A percentile compares a stretch with the other conserved stretches of the same genome.
Conservation (phyloP, 106 monocot species). For the Triglochin maritima region DNA sequence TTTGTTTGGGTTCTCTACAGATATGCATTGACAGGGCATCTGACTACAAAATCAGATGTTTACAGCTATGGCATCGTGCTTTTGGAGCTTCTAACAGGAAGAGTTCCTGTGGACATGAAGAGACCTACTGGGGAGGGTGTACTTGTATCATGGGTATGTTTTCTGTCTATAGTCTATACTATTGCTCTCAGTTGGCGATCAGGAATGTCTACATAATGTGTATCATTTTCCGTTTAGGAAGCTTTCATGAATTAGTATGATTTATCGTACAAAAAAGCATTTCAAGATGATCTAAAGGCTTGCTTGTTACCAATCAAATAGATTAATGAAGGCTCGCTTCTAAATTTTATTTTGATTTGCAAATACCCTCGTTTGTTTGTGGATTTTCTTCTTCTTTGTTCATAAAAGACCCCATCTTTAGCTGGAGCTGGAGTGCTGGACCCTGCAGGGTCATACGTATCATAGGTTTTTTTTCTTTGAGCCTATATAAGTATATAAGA, state of each 20-base stretch:
- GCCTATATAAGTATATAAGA: not conserved
- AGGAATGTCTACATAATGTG: too few species aligned
- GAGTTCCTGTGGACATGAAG: conserved; percentile 96
- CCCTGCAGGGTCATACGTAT: not conserved
- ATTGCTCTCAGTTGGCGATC: not conserved
- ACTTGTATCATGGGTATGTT: conserved; percentile 79
- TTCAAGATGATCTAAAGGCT: not conserved
- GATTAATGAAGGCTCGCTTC: too few species aligned
- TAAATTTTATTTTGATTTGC: too few species aligned
- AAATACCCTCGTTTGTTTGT: too few species aligned
- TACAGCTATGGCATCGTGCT: conserved; percentile 97
- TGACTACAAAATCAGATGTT: conserved; percentile 99
- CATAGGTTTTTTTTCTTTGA: not conserved
- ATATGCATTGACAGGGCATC: conserved; percentile 94
- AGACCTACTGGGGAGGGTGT: conserved; percentile 81
- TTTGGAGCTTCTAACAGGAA: conserved; percentile 90
- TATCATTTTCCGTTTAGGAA: not conserved
- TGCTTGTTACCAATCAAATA: not conserved
- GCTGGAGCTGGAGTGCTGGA: too few species aligned
- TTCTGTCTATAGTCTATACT: not conserved
- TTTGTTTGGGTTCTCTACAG: conserved; percentile 20
- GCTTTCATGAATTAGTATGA: not conserved
- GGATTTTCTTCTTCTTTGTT: not conserved
- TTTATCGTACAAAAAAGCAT: not conserved
- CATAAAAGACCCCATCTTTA: not conserved